phyloP scores from a whole-genome alignment of 2,329 filamentous ascomycete genomes.

The Penicillium sp. region DNA sequence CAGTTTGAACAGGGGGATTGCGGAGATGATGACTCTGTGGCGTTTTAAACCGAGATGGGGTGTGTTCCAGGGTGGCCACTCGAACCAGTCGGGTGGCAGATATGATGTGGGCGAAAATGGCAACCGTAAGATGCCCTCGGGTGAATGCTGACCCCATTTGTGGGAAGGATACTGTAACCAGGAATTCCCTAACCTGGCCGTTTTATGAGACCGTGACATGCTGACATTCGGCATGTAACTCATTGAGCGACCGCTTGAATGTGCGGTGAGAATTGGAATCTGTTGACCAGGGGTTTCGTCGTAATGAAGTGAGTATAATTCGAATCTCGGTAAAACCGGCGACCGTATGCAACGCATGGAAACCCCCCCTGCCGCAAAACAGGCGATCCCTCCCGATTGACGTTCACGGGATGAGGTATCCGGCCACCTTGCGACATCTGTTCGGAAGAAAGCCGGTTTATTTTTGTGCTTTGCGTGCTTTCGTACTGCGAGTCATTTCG shows the following conservation, averaged over 20 bases:
- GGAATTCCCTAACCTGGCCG: not conserved
- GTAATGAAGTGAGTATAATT: constrained; percentile 7
- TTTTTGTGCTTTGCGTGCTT: constrained; percentile 49
- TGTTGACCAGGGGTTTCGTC: not conserved
- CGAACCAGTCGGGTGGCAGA: constrained; percentile 23
- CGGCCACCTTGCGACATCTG: constrained; percentile 14
- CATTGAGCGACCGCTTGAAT: not conserved
- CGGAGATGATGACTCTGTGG: constrained; percentile 16
- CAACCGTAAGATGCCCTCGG: constrained; percentile 8
- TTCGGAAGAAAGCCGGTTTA: constrained; percentile 19
- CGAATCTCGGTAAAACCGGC: constrained; percentile 3
- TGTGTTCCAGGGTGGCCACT: constrained; percentile 13
- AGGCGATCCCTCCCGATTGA: constrained; percentile 11
- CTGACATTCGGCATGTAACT: not conserved
- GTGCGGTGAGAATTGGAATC: constrained; percentile 1
- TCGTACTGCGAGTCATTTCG: constrained; percentile 55
- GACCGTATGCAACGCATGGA: constrained; percentile 1
- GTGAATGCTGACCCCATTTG: constrained; percentile 1
- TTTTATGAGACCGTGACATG: constrained; percentile 6
- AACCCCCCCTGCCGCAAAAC: not conserved
- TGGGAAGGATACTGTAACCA: not conserved
- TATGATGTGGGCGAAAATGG: constrained; percentile 13
- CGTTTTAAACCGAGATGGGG: constrained; percentile 3
- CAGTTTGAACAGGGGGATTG: constrained; percentile 10
- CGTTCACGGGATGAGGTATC: constrained; percentile 15